Evolutionary conservation across 1,139 yeast genomes (phyloP).

Genomic region (Diutina mesorugosa): DNA sequence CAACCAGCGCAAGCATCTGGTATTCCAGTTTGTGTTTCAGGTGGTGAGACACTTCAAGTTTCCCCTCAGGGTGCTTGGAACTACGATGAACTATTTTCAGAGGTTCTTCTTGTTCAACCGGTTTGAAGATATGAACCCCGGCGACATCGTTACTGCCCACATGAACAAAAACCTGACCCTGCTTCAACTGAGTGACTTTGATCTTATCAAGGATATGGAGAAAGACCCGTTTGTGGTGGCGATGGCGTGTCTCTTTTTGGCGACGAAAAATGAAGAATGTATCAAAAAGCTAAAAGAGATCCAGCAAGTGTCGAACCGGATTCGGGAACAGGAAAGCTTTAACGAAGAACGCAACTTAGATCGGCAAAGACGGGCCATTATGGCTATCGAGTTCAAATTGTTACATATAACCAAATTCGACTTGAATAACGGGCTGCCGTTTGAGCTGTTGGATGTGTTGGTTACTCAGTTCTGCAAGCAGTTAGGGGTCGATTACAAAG

Average conservation of each 20-base stretch:
- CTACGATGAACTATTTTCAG: constrained; percentile 63
- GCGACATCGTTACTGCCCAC: background rate
- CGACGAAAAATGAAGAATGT: constrained; percentile 81
- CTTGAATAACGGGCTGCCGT: constrained; percentile 42
- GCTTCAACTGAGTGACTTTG: constrained; percentile 7
- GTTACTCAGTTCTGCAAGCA: constrained; percentile 56
- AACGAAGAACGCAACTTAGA: constrained; percentile 16
- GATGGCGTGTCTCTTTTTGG: constrained; percentile 61
- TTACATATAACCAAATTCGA: constrained; percentile 68
- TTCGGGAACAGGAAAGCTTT: constrained; percentile 14
- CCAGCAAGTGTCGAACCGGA: constrained; percentile 29
- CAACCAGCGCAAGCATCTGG: constrained; percentile 39
- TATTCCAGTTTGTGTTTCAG: constrained; percentile 42
- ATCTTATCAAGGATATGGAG: constrained; percentile 13
- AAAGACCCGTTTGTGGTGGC: constrained; percentile 45
- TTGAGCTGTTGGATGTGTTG: constrained; percentile 48
- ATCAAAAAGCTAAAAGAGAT: constrained; percentile 73
- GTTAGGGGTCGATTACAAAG: constrained; percentile 29
- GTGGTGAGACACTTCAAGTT: constrained; percentile 42
- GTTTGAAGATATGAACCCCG: constrained; percentile 26
- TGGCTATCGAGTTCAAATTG: constrained; percentile 55
- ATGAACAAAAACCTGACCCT: background rate
- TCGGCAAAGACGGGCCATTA: constrained; percentile 37
- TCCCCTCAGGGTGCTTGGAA: constrained; percentile 54
- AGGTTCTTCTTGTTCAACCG: constrained; percentile 53